Evolutionary conservation across 2,329 filamentous ascomycete species (phyloP).

Genomic region (Blastomyces gilchristii): DNA sequence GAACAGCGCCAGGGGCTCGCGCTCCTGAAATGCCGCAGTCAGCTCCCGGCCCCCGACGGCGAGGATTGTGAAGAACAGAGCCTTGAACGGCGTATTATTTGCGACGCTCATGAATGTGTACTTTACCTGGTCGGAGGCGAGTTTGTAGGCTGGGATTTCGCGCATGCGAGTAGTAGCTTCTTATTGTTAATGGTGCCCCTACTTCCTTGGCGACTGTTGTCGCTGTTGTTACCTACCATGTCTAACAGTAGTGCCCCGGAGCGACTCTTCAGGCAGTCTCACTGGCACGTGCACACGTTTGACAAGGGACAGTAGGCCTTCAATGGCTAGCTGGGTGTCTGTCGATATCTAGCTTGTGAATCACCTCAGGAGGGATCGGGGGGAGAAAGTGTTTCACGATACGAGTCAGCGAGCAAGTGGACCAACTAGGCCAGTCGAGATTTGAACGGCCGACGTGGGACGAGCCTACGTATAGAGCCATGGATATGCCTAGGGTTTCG

Average conservation of each 20-base stretch:
- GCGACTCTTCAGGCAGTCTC: background rate
- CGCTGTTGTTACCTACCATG: background rate
- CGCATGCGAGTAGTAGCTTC: background rate
- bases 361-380: background rate
- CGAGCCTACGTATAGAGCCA: too few species aligned
- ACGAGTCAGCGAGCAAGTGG: too few species aligned
- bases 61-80: constrained; percentile 14
- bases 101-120: constrained; percentile 3
- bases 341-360: background rate
- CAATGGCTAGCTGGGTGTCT: background rate
- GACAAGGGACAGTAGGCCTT: background rate
- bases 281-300: background rate
- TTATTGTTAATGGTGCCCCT: background rate
- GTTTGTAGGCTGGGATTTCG: background rate
- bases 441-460: too few species aligned
- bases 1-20: constrained; percentile 14
- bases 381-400: too few species aligned
- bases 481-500: too few species aligned
- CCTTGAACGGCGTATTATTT: constrained; percentile 1
- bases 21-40: constrained; percentile 12
- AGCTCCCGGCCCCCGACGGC: constrained; percentile 16
- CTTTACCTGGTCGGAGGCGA: background rate
- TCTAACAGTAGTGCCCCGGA: background rate
- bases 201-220: background rate
- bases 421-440: too few species aligned